phyloP scores from a whole-genome alignment of 2,329 filamentous ascomycete species.

The Trichoderma sp. region DNA sequence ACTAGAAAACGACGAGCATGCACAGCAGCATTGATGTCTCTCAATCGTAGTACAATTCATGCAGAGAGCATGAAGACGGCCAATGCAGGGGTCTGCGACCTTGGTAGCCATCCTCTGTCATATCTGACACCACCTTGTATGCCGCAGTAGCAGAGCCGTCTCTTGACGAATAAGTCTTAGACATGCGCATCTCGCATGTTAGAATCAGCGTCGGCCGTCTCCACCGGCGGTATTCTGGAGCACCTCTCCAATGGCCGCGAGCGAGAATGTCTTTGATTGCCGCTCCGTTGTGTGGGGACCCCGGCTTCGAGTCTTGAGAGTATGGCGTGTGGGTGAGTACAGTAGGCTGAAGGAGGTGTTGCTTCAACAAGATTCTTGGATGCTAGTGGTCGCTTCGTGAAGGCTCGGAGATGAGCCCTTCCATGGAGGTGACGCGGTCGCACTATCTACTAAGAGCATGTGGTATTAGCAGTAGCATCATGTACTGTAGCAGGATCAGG shows the following conservation, averaged over 20 bases:
- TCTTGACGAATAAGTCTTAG: constrained; percentile 14
- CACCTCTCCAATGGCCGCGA: constrained; percentile 23
- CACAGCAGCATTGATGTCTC: background rate
- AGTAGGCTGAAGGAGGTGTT: background rate
- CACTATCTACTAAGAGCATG: background rate
- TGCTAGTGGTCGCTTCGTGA: background rate
- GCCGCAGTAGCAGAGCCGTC: background rate
- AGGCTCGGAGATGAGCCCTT: constrained; percentile 5
- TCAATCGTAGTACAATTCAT: background rate
- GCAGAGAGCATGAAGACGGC: background rate
- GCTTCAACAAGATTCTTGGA: background rate
- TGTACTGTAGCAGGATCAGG: background rate
- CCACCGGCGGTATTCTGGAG: constrained; percentile 5
- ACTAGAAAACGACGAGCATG: constrained; percentile 9
- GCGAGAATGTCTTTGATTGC: constrained; percentile 20
- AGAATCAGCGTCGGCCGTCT: background rate
- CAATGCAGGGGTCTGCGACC: background rate
- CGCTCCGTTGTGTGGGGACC: constrained; percentile 25
- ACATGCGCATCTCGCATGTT: constrained; percentile 20
- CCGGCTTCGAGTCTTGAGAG: constrained; percentile 15
- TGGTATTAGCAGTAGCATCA: background rate
- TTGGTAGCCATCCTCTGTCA: background rate
- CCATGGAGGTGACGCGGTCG: background rate
- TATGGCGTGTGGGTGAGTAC: constrained; percentile 1
- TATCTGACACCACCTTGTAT: background rate